Evolutionary conservation across 2,329 filamentous ascomycete species (phyloP).

Genomic region (Clarireedia homoeocarpa): DNA sequence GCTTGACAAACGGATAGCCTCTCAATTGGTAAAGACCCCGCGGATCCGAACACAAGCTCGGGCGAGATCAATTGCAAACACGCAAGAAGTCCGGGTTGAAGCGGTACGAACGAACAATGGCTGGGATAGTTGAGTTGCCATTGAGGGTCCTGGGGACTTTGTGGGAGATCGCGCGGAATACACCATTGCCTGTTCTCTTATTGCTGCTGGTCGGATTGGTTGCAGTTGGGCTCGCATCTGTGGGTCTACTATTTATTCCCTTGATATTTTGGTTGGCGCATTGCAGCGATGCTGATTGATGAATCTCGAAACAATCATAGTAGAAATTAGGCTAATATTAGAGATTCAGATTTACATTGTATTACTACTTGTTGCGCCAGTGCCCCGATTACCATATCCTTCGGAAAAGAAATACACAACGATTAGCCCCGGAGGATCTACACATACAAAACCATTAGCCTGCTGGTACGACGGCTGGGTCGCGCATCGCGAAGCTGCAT

Average conservation of each 20-base stretch:
- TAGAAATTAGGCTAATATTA: no score
- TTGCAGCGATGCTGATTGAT: no score
- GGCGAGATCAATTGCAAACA: no score
- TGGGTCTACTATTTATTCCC: background rate
- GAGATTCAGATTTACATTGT: constrained; percentile 51
- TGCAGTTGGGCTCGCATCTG: background rate
- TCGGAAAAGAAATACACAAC: constrained; percentile 85
- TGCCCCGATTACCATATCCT: constrained; percentile 62
- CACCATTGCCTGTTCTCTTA: background rate
- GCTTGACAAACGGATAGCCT: no score
- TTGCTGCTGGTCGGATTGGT: background rate
- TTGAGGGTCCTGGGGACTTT: background rate
- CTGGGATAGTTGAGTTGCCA: background rate
- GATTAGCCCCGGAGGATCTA: constrained; percentile 56
- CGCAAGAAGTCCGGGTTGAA: no score
- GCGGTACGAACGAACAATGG: background rate
- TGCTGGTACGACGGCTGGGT: constrained; percentile 83
- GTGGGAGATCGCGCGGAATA: background rate
- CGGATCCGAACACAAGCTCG: no score
- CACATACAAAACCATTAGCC: constrained; percentile 51
- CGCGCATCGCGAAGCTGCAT: constrained; percentile 47
- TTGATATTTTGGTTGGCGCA: background rate
- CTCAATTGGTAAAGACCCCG: no score
- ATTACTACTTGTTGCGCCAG: constrained; percentile 70
- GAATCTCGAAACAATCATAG: no score